Evolutionary conservation across 2,329 filamentous ascomycete species (phyloP).

Genomic region (Xylaria sp.): DNA sequence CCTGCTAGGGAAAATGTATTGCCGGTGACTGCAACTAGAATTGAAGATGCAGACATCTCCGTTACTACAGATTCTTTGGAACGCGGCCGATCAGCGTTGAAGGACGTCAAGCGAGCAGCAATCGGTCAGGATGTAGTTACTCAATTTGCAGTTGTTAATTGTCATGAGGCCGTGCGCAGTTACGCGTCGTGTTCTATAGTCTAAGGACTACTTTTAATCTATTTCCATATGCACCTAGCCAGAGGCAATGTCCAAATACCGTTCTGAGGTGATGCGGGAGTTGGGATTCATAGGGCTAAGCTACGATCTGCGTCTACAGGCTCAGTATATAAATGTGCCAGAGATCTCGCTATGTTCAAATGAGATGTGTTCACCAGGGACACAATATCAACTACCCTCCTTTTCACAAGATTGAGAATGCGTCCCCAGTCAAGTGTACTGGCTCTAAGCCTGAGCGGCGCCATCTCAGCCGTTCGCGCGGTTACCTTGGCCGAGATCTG

Average conservation of each 20-base stretch:
- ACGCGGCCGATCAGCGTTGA: background rate
- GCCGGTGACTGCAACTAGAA: too few species aligned
- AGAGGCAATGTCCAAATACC: constrained; percentile 11
- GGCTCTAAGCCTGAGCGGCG: constrained; percentile 7
- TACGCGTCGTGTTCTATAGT: background rate
- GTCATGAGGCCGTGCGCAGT: background rate
- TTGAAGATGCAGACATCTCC: too few species aligned
- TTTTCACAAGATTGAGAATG: constrained; percentile 7
- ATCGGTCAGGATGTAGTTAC: background rate
- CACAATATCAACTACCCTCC: background rate
- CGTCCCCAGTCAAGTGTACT: background rate
- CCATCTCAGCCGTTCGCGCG: background rate
- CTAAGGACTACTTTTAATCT: constrained; percentile 11
- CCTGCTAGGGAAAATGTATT: constrained; percentile 5
- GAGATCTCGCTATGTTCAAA: background rate
- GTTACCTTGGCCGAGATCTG: constrained; percentile 22
- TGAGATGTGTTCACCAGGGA: background rate
- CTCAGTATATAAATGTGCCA: constrained; percentile 11
- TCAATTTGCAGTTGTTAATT: background rate
- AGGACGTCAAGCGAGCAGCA: background rate
- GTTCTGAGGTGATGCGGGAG: background rate
- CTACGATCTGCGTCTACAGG: background rate
- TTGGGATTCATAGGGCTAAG: background rate
- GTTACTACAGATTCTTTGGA: too few species aligned
- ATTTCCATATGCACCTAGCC: constrained; percentile 19